Base-by-base conservation (phyloP, 805 yeast genomes). In the Zygotorulaspora florentina region DNA sequence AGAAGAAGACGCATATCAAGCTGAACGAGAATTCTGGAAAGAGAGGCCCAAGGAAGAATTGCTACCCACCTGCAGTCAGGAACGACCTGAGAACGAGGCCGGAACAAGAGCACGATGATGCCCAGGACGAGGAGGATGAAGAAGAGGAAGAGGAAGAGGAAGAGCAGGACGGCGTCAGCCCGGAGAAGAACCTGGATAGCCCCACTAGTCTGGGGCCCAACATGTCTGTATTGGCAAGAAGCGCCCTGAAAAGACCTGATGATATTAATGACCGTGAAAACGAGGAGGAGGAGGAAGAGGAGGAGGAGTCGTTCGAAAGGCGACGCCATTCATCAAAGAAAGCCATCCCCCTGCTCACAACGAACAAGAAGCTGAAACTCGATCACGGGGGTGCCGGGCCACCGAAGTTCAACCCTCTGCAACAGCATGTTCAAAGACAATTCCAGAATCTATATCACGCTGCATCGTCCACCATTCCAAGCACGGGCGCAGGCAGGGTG, bases 1-100 rank as follows among this genome's bases (percentile, higher is more conserved):
- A 66, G 50, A 69, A 75, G 38, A 61, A 56, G 40, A 45, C 57
- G 9, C 47, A 45, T 8, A 54, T 58, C 13, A 47, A 46, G 37
- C 39, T 57, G 31, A 48, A 45, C 46, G 45, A 10, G 49, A 42
- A 40, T 13, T 20, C 47, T 2, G 45, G 40, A 8, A 35, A 39
- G 29, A 43, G 35, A 25, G 36, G 25, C 3, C 30, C 34, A 35
- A 13, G 12, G 35, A 31, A 40, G 28, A 8, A 28, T 36, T 41
- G 18, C 12, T 20, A 35, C 26, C n/a, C 27, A 29, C 15, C 30
- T 30, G 35, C 44, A 29, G 35, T 40, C 41, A 41, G 44, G 34
- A 16, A 40, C 30, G 25, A 41, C 36, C 23, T 40, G 28, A 43
- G 46, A 38, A 44, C 50, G 27, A 39, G 47, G 35, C 40, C 53